Evolutionary conservation across 805 yeast species (phyloP), one percentile per base, ranked within the genome.

Genomic region (Saturnispora bothae): DNA sequence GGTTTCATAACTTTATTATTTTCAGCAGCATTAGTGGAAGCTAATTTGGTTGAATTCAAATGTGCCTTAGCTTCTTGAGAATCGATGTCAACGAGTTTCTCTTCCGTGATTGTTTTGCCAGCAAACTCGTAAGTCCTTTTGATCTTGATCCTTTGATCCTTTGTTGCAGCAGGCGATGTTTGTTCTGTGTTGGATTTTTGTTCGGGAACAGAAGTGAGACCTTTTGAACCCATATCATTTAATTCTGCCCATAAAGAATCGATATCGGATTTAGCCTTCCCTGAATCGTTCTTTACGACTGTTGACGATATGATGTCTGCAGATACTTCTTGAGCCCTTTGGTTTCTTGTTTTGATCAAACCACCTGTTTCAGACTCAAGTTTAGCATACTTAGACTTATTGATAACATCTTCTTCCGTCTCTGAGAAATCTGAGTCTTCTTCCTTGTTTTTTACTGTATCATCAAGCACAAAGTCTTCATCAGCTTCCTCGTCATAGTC

Each of bases 31-130:
- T 28, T 28, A 15, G 13, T n/a, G 12, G 28, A 10, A 5, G 18
- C 19, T 16, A 30, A n/a, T 19, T 30, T 30, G 13, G 75, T 60
- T 1, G 80, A 74, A 43, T 71, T 73, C 31, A 83, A 56, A 50
- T 79, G 85, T 15, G 88, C 95, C 47, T 74, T 75, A 0, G 94
- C 97, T 54, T 85, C 96, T 12, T 92, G 92, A 7, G 95, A 81
- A 33, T 73, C 67, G 6, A 69, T 71, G 33, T 75, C 80, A 1
- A 92, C 96, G 58, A 69, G 65, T 57, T 83, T 85, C 42, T 78
- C 78, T 51, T 88, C 95, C 0, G 80, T 73, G 2, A 81, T 67
- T 3, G 76, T 65, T 49, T 82, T 82, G 5, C 96, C 96, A 0
- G 98, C 97, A 67, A 85, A 89, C 41, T 83, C 81, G 54, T 83